A percentile compares a stretch with the other conserved stretches of the same genome.
phyloP scores from a whole-genome alignment of 2,329 filamentous ascomycete genomes.

The Penicillium capsulatum region DNA sequence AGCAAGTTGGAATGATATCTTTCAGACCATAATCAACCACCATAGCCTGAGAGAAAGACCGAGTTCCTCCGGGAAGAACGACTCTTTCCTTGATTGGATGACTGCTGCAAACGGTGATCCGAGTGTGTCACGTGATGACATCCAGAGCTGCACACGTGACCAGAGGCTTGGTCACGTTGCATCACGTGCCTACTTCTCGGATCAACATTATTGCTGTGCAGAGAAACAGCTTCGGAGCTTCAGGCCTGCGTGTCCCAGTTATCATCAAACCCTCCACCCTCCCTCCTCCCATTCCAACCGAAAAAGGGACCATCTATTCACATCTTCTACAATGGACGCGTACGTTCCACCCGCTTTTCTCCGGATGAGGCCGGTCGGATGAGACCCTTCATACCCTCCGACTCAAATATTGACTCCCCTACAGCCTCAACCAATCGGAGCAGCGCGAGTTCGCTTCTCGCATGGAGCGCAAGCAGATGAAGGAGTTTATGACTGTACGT shows the following conservation, averaged over 20 bases:
- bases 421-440: constrained; percentile 69
- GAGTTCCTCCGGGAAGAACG: too few species aligned
- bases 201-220: constrained; percentile 16
- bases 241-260: constrained; percentile 6
- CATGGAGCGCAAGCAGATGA: constrained; percentile 97
- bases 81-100: too few species aligned
- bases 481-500: constrained; percentile 95
- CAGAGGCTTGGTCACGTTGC: too few species aligned
- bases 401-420: too few species aligned
- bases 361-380: not conserved
- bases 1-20: too few species aligned
- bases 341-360: constrained; percentile 15
- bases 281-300: not conserved
- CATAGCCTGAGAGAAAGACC: too few species aligned
- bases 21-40: too few species aligned
- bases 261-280: constrained; percentile 1
- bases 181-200: constrained; percentile 8
- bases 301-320: constrained; percentile 2
- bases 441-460: constrained; percentile 89
- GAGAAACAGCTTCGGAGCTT: constrained; percentile 23
- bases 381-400: not conserved
- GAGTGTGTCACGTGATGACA: too few species aligned
- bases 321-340: constrained; percentile 35
- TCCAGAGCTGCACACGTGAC: too few species aligned
- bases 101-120: too few species aligned